These are phyloP conservation scores for Erodium moschatum DNA, from an alignment of 441 rosid species.

Conservation along the genomic window DNA sequence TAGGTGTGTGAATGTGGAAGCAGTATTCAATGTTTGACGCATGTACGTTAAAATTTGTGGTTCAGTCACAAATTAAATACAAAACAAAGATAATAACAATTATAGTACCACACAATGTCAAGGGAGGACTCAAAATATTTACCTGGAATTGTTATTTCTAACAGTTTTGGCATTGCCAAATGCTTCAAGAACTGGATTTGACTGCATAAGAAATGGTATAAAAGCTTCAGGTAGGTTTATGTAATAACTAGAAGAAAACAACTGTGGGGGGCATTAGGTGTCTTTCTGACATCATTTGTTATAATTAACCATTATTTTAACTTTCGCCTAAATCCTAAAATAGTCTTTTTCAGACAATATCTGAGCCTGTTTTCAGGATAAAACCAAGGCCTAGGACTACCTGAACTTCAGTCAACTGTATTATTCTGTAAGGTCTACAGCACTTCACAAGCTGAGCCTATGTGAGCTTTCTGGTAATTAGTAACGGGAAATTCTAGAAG, in stretches of 20 bases:
- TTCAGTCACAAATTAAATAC: slow-evolving; percentile 1
- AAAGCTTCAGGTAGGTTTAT: slow-evolving; percentile 19
- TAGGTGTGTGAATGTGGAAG: slow-evolving; percentile 6
- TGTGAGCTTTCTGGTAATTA: too few relatives aligned
- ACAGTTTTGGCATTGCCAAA: slow-evolving; percentile 90
- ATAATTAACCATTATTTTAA: too few relatives aligned
- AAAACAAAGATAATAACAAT: neutral
- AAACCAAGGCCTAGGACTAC: too few relatives aligned
- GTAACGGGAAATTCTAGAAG: too few relatives aligned
- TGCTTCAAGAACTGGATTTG: slow-evolving; percentile 91
- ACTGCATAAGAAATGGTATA: slow-evolving; percentile 40
- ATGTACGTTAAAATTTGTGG: slow-evolving; percentile 3
- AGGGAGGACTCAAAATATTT: slow-evolving; percentile 16
- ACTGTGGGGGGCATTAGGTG: neutral
- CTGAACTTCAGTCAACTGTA: too few relatives aligned
- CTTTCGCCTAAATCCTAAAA: too few relatives aligned
- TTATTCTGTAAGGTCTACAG: too few relatives aligned
- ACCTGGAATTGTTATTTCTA: slow-evolving; percentile 86
- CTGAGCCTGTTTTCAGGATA: too few relatives aligned
- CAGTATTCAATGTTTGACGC: slow-evolving; percentile 9
- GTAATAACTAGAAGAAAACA: slow-evolving; percentile 5
- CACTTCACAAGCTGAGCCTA: too few relatives aligned
- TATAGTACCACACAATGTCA: neutral
- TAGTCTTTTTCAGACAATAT: too few relatives aligned
- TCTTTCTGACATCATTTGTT: neutral